Base-by-base conservation (phyloP, 495 filamentous ascomycete genomes). In the Chaetomium cochliodes region DNA sequence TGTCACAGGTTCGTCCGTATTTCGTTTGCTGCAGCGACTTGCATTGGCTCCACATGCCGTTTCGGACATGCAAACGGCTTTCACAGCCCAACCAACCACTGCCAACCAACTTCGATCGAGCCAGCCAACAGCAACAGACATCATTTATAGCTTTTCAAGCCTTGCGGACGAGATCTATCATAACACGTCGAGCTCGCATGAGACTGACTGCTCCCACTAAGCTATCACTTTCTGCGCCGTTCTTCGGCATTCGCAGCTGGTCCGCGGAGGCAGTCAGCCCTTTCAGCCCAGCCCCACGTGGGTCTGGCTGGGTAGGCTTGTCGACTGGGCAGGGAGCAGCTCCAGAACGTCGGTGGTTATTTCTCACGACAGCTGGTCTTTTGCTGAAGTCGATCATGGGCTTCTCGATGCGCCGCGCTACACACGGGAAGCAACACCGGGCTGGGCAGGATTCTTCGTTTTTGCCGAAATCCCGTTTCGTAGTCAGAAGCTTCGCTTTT, bases 221-320 rank as follows among this genome's bases (percentile, higher is more conserved):
- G 11, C 41, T 44, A 18, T 44, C 41, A 18, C 3, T 44, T 44
- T 44, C 41, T 18, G 13, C 41, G 41, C 44, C 23, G 22, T 51
- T 15, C 9, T 23, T 9, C 11, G 49, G 49, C 23, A 25, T 51
- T 23, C 15, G 7, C 22, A 15, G 22, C 49, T n/a, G 2, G 51
- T 54, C 26, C 26, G 51, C 12, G 25, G 51, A 18, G 33, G 5
- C 33, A 54, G 9, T n/a, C 25, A 33, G 51, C 49, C 49, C 15
- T 51, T 51, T 51, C 49, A 51, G 49, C 49, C 49, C 49, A 51
- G 49, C 49, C 49, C 49, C 22, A 25, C 23, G 51, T 33, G 13
- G 26, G 49, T 52, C 7, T 52, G 28, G n/a, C n/a, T n/a, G n/a
- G n/a, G 13, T 44, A 1, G 51, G 26, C 51, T 33, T n/a, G 26